Conservation (phyloP, 371 early-diverging fungal genomes). For the Mucor lusitanicus region DNA sequence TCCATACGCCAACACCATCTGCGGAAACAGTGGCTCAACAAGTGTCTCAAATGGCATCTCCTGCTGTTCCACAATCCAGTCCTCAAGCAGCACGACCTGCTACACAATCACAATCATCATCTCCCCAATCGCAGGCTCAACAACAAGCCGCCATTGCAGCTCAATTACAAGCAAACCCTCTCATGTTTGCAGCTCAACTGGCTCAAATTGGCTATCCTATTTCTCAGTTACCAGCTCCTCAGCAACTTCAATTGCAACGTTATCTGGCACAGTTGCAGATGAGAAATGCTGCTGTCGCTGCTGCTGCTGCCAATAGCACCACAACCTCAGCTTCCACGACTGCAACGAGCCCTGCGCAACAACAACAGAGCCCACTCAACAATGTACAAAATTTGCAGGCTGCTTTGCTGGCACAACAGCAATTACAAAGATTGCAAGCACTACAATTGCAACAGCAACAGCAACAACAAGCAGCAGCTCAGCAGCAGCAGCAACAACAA, state of each 20-base stretch:
- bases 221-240: slow-evolving; percentile 38
- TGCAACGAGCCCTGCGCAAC: background rate
- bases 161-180: slow-evolving; percentile 32
- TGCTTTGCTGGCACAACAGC: slow-evolving; percentile 16
- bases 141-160: slow-evolving; percentile 25
- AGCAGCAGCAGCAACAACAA: slow-evolving; percentile 5
- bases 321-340: background rate
- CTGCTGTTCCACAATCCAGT: slow-evolving; percentile 8
- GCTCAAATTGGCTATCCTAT: slow-evolving; percentile 51
- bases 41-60: slow-evolving; percentile 23
- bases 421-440: slow-evolving; percentile 8
- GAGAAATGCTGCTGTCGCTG: slow-evolving; percentile 37
- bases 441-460: slow-evolving; percentile 10
- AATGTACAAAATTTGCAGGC: slow-evolving; percentile 15
- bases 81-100: slow-evolving; percentile 20
- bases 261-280: slow-evolving; percentile 45
- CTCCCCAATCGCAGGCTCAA: slow-evolving; percentile 25
- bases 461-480: slow-evolving; percentile 3
- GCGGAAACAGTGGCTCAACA: slow-evolving; percentile 15
- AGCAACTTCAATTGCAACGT: slow-evolving; percentile 44
- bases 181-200: slow-evolving; percentile 44
- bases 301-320: background rate
- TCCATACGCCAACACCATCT: slow-evolving; percentile 8
- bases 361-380: background rate
- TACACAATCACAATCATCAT: slow-evolving; percentile 16